Conservation (phyloP, 2,329 filamentous ascomycete genomes). For the Phialophora expanda region DNA sequence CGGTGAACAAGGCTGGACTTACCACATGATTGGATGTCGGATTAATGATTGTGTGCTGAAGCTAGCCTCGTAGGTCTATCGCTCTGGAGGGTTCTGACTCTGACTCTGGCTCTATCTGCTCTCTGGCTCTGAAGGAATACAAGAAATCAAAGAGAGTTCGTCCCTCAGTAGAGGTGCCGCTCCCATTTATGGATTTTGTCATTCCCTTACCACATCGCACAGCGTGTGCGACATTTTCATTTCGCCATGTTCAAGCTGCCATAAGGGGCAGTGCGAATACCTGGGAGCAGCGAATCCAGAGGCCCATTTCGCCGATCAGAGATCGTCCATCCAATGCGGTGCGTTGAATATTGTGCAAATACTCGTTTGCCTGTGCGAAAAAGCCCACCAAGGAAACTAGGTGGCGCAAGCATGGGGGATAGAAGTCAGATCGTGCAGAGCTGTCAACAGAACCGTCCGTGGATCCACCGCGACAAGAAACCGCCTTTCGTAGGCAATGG, state of each 20-base stretch:
- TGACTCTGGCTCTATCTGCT: background rate
- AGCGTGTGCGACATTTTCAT: slow-evolving; percentile 5
- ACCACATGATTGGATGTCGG: background rate
- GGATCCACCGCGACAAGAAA: background rate
- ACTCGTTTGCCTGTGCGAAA: background rate
- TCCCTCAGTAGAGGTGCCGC: background rate
- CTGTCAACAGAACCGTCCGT: background rate
- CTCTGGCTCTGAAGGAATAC: background rate
- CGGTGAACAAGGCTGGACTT: background rate
- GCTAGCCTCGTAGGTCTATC: background rate
- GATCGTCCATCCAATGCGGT: background rate
- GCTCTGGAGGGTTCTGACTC: background rate
- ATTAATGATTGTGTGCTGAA: background rate
- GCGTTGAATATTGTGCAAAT: background rate
- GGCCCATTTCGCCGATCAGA: background rate
- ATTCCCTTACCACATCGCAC: background rate
- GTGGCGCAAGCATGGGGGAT: background rate
- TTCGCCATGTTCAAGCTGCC: background rate
- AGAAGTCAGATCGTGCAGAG: background rate
- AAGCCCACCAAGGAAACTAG: background rate
- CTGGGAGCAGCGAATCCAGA: background rate
- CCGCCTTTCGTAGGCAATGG: background rate
- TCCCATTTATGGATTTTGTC: background rate
- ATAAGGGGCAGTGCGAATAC: background rate
- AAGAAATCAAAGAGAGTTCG: background rate